phyloP scores from a whole-genome alignment of 1,139 yeast species.

The Scheffersomyces illinoinensis region DNA sequence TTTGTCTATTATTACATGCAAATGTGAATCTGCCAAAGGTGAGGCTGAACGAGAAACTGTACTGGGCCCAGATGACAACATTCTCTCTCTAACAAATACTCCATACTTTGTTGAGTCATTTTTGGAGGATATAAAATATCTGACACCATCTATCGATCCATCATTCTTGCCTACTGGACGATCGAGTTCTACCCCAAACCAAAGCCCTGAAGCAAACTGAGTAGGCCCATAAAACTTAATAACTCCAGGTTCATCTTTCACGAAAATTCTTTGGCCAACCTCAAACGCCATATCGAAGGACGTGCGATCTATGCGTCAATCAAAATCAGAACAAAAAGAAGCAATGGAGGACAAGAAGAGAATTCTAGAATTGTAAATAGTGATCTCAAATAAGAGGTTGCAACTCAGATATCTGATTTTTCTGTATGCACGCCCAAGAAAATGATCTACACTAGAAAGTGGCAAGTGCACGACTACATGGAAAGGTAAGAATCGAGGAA shows the following conservation, averaged over 20 bases:
- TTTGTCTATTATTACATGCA: slow-evolving; percentile 39
- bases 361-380: no score
- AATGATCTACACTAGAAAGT: no score
- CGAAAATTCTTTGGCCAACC: slow-evolving; percentile 44
- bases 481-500: no score
- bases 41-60: slow-evolving; percentile 3
- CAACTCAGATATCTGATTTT: not conserved
- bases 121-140: slow-evolving; percentile 57
- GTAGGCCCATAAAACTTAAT: slow-evolving; percentile 55
- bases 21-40: slow-evolving; percentile 4
- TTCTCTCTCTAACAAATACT: slow-evolving; percentile 51
- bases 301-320: not conserved
- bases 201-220: slow-evolving; percentile 59
- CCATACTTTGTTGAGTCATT: slow-evolving; percentile 49
- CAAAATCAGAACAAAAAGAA: no score
- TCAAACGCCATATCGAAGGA: not conserved
- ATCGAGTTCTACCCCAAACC: slow-evolving; percentile 81
- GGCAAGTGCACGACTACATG: no score
- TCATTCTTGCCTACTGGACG: slow-evolving; percentile 72
- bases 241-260: slow-evolving; percentile 44
- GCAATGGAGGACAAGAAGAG: not conserved
- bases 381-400: not conserved
- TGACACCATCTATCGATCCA: slow-evolving; percentile 66
- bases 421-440: no score
- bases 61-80: slow-evolving; percentile 10